Base-by-base conservation (phyloP, 1,284 basidiomycete genomes). In the Thelephora terrestris region DNA sequence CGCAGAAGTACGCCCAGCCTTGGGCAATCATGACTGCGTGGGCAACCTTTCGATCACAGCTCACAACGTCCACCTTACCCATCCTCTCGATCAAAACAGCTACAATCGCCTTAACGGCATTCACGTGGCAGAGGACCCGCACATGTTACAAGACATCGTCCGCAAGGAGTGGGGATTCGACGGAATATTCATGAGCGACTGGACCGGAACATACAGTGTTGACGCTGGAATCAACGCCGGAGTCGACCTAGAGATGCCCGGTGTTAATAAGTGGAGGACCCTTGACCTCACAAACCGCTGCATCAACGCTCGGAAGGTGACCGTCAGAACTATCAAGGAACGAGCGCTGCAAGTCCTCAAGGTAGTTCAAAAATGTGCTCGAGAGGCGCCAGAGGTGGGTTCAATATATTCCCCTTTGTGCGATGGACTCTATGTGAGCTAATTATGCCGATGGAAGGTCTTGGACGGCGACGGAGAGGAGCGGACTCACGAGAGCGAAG, bases 191-290 rank as follows among this genome's bases (percentile, higher is more conserved):
- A 86, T 90, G 82, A 85, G 81, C 53, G 87, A 90, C 59, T 90
- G 86, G 85, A 81, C 78, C 49, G 85, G 87, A 0, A 70, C 77
- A 1, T 88, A 87, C 65, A 78, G 78, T 40, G 71, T 85, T 25
- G 76, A 79, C 52, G 70, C 73, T 36, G 70, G 75, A 27, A 70
- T 89, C 57, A 86, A 85, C 52, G 85, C 85, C 9, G 82, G 83
- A 0, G 68, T 90, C 24, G 87, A 90, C 58, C 72, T 91, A 23
- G 88, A 91, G 61, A 87, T 89, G 83, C 82, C 84, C 0, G 81
- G 83, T 2, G 70, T 66, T 14, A 81, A 81, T 62, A 82, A 81
- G 56, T 85, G 81, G 81, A 71, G 83, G 4, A 75, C 75, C 0
- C 68, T 79, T 24, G 78, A 82, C 51, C 71, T 80, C 20, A 71